Evolutionary conservation across 2,329 filamentous ascomycete species (phyloP).

Genomic region (Curvularia eragrostidis): DNA sequence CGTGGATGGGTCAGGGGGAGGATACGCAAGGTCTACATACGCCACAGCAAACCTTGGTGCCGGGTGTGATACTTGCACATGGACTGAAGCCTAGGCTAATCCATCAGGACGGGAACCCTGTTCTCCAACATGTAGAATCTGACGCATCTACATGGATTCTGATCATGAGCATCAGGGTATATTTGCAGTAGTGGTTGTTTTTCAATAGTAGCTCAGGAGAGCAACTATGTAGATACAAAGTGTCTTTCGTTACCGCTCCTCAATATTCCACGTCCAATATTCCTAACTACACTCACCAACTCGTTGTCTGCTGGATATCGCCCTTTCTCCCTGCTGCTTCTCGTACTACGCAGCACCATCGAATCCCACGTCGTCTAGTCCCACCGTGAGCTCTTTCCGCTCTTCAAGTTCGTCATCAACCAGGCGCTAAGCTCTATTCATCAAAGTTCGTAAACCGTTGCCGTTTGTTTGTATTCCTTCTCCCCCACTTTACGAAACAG

Average conservation of each 20-base stretch:
- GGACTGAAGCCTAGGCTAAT: background rate
- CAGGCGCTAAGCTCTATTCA: background rate
- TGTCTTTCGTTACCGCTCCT: constrained; percentile 1
- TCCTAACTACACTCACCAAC: background rate
- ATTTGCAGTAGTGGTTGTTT: background rate
- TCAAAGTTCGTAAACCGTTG: background rate
- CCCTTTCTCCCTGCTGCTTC: background rate
- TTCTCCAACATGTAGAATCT: background rate
- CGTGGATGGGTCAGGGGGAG: background rate
- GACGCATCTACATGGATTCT: background rate
- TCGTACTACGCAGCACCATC: constrained; percentile 1
- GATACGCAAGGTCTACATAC: background rate
- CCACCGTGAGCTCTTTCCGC: background rate
- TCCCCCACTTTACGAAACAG: constrained; percentile 21
- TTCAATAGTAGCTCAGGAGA: background rate
- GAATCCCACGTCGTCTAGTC: background rate
- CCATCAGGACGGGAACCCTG: background rate
- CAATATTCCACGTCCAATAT: constrained; percentile 4
- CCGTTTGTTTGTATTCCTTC: background rate
- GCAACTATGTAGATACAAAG: background rate
- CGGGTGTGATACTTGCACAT: background rate
- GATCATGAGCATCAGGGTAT: background rate
- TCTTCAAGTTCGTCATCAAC: background rate
- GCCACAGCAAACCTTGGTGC: background rate
- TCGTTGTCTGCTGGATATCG: background rate